Base-by-base conservation (phyloP, 179 eudicot genomes). In the Heliamphora ciliata region DNA sequence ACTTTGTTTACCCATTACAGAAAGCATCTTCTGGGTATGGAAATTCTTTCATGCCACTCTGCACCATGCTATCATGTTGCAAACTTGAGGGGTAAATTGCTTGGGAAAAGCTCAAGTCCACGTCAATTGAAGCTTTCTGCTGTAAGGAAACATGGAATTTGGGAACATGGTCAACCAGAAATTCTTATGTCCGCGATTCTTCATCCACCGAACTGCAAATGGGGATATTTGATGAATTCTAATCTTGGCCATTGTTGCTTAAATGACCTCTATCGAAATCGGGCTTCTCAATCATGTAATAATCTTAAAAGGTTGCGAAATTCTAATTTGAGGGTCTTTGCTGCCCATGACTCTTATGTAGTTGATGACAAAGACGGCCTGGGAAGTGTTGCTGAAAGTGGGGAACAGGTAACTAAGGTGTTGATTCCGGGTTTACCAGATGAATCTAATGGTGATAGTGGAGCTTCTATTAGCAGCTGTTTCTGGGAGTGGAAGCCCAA, bases 401-500 rank as follows among this genome's bases (percentile, higher is more conserved):
- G 54, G 21, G 86, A 87, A 44, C 82, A 89, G 60, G 76, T 84
- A 47, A 85, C 88, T 47, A 93, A 89, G 83, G 90, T 93, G 74
- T 52, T 84, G 84, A 91, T 95, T 84, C 99, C 99, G 5, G 87
- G 93, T 79, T 87, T 94, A 77, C 98, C 97, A 0, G 89, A 88
- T 86, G 91, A 90, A 66, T 81, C 93, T 8, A 87, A 87, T 61
- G 95, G 93, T 0, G 94, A 91, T 48, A 14, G 64, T 52, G 86
- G 84, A 82, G 96, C 97, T 86, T 72, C 89, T 4, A 86, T 91
- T 54, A 88, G 84, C 70, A 90, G 97, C 80, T 65, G 87, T 87
- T 89, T 84, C 67, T 91, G 95, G 98, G 97, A 94, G 84, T 94
- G 94, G 94, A 96, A 93, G 85, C 98, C 99, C 8, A 94, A 92